Evolutionary conservation across 495 filamentous ascomycete species (phyloP), one percentile per base, ranked within the genome.

Genomic region (Penicillium silybi): DNA sequence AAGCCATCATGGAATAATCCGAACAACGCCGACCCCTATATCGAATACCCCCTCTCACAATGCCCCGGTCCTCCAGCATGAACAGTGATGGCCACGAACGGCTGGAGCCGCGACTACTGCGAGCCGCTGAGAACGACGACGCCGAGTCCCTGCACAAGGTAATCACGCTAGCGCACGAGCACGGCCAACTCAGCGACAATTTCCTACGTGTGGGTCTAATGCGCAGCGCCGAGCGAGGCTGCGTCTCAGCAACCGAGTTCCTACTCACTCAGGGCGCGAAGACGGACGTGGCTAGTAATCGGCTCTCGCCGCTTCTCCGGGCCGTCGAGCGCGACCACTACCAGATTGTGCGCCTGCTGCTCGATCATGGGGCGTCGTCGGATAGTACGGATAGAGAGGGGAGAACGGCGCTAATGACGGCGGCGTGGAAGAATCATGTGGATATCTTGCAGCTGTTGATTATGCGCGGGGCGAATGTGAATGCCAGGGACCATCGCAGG

Each of bases 331-430:
- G 70, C 22, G 73, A 80, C 32, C 69, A 80, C 51, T 64, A 73
- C 29, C 61, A 64, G 25, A 73, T 78, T 25, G 76, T 74, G 16
- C 59, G 67, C 44, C 44, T 79, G 26, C 58, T 80, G 19, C 68
- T 80, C 7, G 70, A 75, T 25, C 53, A 68, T 37, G 70, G 74
- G 18, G 75, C 72, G 1, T 61, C 66, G 37, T 57, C 70, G 0
- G 69, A 80, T 42, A 63, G 57, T 13, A 41, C 55, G 2, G 76
- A 79, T 55, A 77, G 75, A 34, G 65, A 77, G 42, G 78, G 77
- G 1, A 68, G 76, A 23, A 83, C 80, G 27, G 77, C 75, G 29
- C 56, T 87, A 34, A 84, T 85, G 73, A 76, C 72, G 2, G 82
- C 83, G n/a, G 79, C 80, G 17, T 75, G 76, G 70, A 75, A 74